Evolutionary conservation across 2,329 filamentous ascomycete species (phyloP).

Genomic region (Dactylella cylindrospora): DNA sequence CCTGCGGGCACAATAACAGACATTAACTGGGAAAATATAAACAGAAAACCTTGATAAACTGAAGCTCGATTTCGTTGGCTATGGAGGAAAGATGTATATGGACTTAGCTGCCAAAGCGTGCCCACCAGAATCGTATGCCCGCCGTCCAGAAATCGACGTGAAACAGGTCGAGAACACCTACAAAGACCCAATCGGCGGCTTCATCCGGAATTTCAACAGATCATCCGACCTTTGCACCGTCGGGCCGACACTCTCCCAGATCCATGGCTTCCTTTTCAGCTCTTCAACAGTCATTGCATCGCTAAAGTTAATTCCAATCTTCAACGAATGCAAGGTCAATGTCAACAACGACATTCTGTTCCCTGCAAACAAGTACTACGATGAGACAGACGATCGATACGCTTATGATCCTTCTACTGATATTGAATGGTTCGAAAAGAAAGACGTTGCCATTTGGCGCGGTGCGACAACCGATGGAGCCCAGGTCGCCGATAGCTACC

Average conservation of each 20-base stretch:
- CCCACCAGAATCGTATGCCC: conserved; percentile 61
- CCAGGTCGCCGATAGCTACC: conserved; percentile 66
- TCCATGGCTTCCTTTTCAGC: conserved; percentile 67
- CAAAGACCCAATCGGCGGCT: conserved; percentile 59
- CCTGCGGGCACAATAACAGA: not conserved
- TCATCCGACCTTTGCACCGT: conserved; percentile 67
- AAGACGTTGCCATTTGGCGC: conserved; percentile 63
- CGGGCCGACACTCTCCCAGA: conserved; percentile 63
- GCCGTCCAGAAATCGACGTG: conserved; percentile 55
- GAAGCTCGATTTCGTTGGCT: conserved; percentile 54
- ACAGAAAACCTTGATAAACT: conserved; percentile 3
- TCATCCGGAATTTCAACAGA: conserved; percentile 64
- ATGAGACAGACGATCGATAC: conserved; percentile 60
- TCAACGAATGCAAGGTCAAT: conserved; percentile 68
- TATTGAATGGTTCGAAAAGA: conserved; percentile 62
- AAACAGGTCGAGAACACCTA: conserved; percentile 57
- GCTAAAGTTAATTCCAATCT: conserved; percentile 64
- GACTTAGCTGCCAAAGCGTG: conserved; percentile 61
- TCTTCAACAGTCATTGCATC: conserved; percentile 62
- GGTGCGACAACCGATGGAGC: conserved; percentile 65
- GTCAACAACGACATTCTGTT: conserved; percentile 70
- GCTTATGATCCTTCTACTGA: conserved; percentile 61
- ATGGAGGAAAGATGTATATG: conserved; percentile 61
- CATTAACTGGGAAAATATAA: conserved; percentile 48
- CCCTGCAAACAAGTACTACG: conserved; percentile 68